Evolutionary conservation across 495 filamentous ascomycete species (phyloP).

Genomic region (Melanomma pulvis-pyrius): DNA sequence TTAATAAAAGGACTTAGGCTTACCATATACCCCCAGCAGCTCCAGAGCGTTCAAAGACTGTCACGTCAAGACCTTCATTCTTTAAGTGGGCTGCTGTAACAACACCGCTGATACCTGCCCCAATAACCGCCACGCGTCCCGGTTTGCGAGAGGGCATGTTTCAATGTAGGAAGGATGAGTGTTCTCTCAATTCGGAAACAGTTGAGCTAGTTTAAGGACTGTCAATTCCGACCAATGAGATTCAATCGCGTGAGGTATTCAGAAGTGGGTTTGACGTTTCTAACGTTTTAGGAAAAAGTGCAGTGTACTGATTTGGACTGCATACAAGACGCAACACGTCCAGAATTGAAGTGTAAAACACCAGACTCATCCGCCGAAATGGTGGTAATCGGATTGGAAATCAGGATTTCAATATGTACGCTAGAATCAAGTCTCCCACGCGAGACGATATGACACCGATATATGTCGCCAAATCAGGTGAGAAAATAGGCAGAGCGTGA

Average conservation of each 20-base stretch:
- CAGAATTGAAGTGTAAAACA: background rate
- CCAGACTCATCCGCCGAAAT: background rate
- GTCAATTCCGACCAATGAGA: no score
- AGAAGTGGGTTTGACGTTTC: background rate
- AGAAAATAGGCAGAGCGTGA: background rate
- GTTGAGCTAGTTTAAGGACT: no score
- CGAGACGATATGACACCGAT: background rate
- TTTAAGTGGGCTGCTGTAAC: slow-evolving; percentile 64
- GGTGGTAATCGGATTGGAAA: background rate
- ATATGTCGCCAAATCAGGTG: background rate
- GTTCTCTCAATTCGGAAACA: background rate
- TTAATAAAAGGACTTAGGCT: slow-evolving; percentile 8
- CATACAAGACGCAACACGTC: background rate
- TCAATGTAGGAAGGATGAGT: background rate
- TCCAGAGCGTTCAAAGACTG: slow-evolving; percentile 64
- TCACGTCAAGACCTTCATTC: slow-evolving; percentile 60
- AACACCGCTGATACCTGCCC: slow-evolving; percentile 71
- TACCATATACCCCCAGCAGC: slow-evolving; percentile 66
- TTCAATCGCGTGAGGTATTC: background rate
- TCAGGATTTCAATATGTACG: background rate
- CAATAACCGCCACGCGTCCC: slow-evolving; percentile 62
- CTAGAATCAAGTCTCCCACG: background rate
- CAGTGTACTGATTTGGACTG: background rate
- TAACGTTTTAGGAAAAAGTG: background rate
- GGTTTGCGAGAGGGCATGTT: slow-evolving; percentile 2